Evolutionary conservation across 371 early-diverging fungal genomes (phyloP).

Genomic region (Homolaphlyctis polyrhiza): DNA sequence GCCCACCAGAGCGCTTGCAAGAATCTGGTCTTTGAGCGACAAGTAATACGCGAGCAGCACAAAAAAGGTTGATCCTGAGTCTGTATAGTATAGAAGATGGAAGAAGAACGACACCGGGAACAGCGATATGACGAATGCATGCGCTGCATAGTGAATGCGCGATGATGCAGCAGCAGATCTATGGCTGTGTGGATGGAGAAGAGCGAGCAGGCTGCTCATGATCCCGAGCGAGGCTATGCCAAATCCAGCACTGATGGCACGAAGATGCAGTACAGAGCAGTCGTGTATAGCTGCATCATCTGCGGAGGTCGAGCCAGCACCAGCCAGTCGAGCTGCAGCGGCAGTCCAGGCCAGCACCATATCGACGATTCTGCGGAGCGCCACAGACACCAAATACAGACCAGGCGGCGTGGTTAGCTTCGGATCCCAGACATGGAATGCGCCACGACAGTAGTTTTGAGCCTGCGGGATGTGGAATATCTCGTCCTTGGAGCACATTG

Average conservation of each 20-base stretch:
- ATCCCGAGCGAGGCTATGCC: conserved; percentile 13
- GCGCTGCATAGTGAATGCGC: background rate
- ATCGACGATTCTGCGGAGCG: background rate
- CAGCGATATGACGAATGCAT: conserved; percentile 55
- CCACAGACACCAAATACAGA: conserved; percentile 56
- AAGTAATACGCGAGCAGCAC: conserved; percentile 66
- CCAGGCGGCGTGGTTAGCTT: conserved; percentile 97
- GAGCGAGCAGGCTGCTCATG: conserved; percentile 3
- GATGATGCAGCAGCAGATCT: background rate
- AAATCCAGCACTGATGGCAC: conserved; percentile 15
- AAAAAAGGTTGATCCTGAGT: conserved; percentile 75
- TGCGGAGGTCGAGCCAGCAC: background rate
- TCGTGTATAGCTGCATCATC: too few relatives aligned
- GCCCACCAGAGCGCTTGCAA: conserved; percentile 40
- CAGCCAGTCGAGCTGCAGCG: background rate
- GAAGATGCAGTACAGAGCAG: background rate
- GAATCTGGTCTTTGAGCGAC: conserved; percentile 32
- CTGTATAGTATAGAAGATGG: conserved; percentile 87
- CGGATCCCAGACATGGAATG: conserved; percentile 74
- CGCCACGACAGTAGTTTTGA: conserved; percentile 72
- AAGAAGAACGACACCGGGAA: conserved; percentile 85
- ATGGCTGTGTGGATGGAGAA: conserved; percentile 3
- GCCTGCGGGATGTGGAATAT: conserved; percentile 92
- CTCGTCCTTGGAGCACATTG: too few relatives aligned
- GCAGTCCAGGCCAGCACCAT: background rate